Evolutionary conservation across 192 early-diverging fungal genomes (phyloP).

Genomic region (Coemansia sp.): DNA sequence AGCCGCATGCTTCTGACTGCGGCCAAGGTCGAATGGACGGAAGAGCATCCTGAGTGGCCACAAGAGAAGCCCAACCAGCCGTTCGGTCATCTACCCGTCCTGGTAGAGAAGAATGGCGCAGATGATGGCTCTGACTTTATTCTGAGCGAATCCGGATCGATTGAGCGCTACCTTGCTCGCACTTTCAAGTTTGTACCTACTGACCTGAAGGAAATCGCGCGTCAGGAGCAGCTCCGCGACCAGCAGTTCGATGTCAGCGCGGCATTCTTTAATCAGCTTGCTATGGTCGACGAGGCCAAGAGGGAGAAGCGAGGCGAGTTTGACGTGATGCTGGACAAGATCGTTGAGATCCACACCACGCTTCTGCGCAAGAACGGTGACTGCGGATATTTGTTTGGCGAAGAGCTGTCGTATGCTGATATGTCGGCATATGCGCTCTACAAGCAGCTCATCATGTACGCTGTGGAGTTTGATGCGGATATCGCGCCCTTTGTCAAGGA

Average conservation of each 20-base stretch:
- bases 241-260: constrained; percentile 18
- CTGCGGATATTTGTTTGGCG: constrained; percentile 56
- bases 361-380: constrained; percentile 54
- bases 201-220: constrained; percentile 33
- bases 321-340: constrained; percentile 20
- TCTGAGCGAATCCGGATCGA: constrained; percentile 48
- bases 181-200: constrained; percentile 44
- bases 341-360: constrained; percentile 36
- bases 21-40: constrained; percentile 40
- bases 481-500: not conserved
- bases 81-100: constrained; percentile 57
- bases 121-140: constrained; percentile 40
- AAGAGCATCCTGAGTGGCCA: constrained; percentile 56
- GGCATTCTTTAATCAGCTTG: not conserved
- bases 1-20: constrained; percentile 51
- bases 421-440: constrained; percentile 25
- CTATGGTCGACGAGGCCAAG: not conserved
- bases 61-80: constrained; percentile 52
- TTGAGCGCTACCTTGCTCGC: constrained; percentile 58
- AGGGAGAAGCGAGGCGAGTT: constrained; percentile 29
- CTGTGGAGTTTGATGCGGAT: not conserved
- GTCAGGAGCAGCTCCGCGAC: constrained; percentile 41
- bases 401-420: constrained; percentile 48
- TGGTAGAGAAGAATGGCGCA: constrained; percentile 47
- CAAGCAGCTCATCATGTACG: constrained; percentile 14